Conservation (phyloP, 495 filamentous ascomycete genomes). For the Astrocystis sublimbata region DNA sequence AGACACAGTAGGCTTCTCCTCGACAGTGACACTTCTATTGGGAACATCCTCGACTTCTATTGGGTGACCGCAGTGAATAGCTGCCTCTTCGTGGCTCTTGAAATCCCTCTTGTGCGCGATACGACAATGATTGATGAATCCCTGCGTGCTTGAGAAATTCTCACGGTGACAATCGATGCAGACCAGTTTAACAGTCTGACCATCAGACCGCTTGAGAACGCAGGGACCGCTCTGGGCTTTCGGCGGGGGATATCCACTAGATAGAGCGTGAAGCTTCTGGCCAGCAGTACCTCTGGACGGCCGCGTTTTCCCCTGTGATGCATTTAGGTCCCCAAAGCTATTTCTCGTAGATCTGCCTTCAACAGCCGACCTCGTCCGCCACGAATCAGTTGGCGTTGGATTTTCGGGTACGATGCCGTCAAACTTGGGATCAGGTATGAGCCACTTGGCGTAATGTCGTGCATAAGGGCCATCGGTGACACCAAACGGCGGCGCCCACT, state of each 20-base stretch:
- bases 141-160: constrained; percentile 93
- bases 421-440: constrained; percentile 85
- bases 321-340: constrained; percentile 60
- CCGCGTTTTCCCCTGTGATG: constrained; percentile 57
- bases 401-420: constrained; percentile 60
- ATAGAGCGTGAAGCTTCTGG: constrained; percentile 69
- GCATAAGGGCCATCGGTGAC: constrained; percentile 90
- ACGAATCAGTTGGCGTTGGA: constrained; percentile 33
- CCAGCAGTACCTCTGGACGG: constrained; percentile 58
- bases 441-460: constrained; percentile 91
- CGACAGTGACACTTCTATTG: constrained; percentile 47
- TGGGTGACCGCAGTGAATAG: constrained; percentile 80
- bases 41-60: constrained; percentile 70
- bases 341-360: constrained; percentile 76
- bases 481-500: constrained; percentile 78
- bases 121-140: constrained; percentile 97
- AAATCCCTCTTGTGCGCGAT: constrained; percentile 90
- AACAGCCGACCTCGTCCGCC: constrained; percentile 44
- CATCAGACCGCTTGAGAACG: constrained; percentile 54
- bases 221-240: constrained; percentile 65
- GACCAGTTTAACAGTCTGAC: constrained; percentile 69
- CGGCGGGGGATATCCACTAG: constrained; percentile 66
- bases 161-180: constrained; percentile 85
- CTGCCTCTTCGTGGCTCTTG: constrained; percentile 92
- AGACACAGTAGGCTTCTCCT: constrained; percentile 39